These are phyloP conservation scores for Apophysomyces sp. DNA, from an alignment of 371 early-diverging fungal species.

Conservation along the genomic window DNA sequence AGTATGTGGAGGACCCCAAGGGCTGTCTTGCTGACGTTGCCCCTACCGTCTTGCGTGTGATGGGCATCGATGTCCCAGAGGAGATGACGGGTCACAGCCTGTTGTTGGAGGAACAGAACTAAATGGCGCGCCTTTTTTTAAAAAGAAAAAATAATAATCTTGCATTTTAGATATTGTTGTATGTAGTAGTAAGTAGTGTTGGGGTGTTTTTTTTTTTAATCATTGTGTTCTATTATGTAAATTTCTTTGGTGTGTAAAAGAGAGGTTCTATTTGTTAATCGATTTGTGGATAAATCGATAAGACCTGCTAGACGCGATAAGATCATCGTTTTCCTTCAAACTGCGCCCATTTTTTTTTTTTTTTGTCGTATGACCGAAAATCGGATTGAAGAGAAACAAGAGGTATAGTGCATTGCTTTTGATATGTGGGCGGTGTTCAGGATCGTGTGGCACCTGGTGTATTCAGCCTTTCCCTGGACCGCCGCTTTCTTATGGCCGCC, in stretches of 20 bases:
- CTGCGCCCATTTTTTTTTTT: neutral
- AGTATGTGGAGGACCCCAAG: constrained; percentile 50
- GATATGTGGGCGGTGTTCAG: neutral
- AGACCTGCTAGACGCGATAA: no score
- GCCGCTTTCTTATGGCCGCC: neutral
- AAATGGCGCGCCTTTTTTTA: neutral
- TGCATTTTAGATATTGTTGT: constrained; percentile 3
- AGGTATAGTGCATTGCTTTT: neutral
- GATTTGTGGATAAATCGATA: no score
- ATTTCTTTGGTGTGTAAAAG: no score
- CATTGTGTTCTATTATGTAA: no score
- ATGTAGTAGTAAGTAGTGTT: neutral
- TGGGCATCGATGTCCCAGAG: constrained; percentile 92
- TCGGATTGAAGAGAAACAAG: neutral
- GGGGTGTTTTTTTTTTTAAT: neutral
- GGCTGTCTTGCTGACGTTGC: constrained; percentile 97
- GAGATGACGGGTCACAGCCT: constrained; percentile 93
- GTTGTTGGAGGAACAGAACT: constrained; percentile 22
- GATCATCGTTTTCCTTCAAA: neutral
- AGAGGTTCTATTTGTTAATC: no score
- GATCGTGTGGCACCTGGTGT: neutral
- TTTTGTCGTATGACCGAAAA: neutral
- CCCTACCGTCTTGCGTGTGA: constrained; percentile 93
- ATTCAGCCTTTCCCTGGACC: neutral
- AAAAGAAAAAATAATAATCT: no score